Base-by-base conservation (phyloP, 371 early-diverging fungal species). In the Encephalitozoon intestinalis region DNA sequence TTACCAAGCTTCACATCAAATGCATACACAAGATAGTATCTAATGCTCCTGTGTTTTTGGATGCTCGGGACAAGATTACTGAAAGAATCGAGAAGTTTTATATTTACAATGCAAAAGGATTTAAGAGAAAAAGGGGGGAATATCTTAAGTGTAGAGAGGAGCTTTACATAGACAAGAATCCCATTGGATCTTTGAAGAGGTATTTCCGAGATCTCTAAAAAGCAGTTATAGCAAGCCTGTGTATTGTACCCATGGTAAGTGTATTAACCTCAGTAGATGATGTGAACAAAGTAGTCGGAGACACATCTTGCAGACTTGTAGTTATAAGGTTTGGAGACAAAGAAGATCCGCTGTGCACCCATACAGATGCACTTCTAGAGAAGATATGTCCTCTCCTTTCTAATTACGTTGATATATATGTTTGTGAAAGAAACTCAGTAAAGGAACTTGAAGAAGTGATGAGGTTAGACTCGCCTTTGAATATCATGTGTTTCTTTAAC, bases 401-500 rank as follows among this genome's bases (percentile, higher is more conserved):
- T 1, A 58, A 58, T 1, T 58, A 58, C 34, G 58, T 28, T 28
- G 58, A 58, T 9, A 37, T 58, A 37, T 58, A 58, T 18, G 18
- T 18, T 34, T 58, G 58, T 34, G 58, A 58, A 37, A 2, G 58
- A 58, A 34, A n/a, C n/a, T 30, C 30, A n/a, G 58, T 58, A 4
- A 9, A 15, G 18, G 58, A 58, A 34, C 58, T 58, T 34, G 58
- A 34, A 12, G 58, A 37, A 18, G 34, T n/a, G 15, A 58, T 58
- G 58, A 21, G 34, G 34, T 18, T 58, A 34, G 40, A 39, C 31
- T 41, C 43, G 6, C 40, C 66, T 11, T 8, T 65, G 15, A 41
- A 41, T 43, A 65, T 65, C 26, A 65, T 65, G 49, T 65, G 66
- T 25, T 65, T 65, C 26, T 65, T 44, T n/a, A 65, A 65, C 26